phyloP scores from a whole-genome alignment of 1,284 basidiomycete genomes.

The Neolentinus lepideus region DNA sequence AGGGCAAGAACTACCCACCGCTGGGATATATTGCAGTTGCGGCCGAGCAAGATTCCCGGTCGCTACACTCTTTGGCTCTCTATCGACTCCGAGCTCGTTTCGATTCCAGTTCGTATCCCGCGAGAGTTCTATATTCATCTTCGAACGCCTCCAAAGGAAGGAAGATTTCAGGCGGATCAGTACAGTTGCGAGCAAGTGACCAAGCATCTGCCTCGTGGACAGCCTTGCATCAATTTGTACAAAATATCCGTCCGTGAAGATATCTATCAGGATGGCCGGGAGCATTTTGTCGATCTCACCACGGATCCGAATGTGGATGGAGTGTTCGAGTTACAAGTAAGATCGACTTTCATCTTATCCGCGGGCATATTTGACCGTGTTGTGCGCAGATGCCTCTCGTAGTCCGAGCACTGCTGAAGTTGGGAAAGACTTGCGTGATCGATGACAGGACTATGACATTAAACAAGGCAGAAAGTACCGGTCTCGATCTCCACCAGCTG shows the following conservation, averaged over 20 bases:
- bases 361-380: slow-evolving; percentile 6
- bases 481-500: slow-evolving; percentile 84
- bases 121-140: slow-evolving; percentile 93
- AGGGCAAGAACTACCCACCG: slow-evolving; percentile 61
- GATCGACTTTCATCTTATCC: slow-evolving; percentile 8
- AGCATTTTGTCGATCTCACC: slow-evolving; percentile 87
- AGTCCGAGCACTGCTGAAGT: slow-evolving; percentile 75
- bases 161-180: slow-evolving; percentile 60
- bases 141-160: slow-evolving; percentile 53
- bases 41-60: slow-evolving; percentile 70
- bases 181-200: slow-evolving; percentile 75
- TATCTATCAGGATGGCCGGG: slow-evolving; percentile 77
- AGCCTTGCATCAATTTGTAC: slow-evolving; percentile 77
- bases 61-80: slow-evolving; percentile 90
- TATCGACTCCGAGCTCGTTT: slow-evolving; percentile 74
- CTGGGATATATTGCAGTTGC: slow-evolving; percentile 95
- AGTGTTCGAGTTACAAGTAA: slow-evolving; percentile 88
- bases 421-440: slow-evolving; percentile 80
- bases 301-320: slow-evolving; percentile 96
- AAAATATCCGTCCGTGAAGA: slow-evolving; percentile 83
- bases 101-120: slow-evolving; percentile 80
- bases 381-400: slow-evolving; percentile 70
- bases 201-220: slow-evolving; percentile 77
- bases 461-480: slow-evolving; percentile 77
- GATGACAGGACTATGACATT: slow-evolving; percentile 69